phyloP scores from a whole-genome alignment of 441 rosid species.

The Biscutella auriculata region DNA sequence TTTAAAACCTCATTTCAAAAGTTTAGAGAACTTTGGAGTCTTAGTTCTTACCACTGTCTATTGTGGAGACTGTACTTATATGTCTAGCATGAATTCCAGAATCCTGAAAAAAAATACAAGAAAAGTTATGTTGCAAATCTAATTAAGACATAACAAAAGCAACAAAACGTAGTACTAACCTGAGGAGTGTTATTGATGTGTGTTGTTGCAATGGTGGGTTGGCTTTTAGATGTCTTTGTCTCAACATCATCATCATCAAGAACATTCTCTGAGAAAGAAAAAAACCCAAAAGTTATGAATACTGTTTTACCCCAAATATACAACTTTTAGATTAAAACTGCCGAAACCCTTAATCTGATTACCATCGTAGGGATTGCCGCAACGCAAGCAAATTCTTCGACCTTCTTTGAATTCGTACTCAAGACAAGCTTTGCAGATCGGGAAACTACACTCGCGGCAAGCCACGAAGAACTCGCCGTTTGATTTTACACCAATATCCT shows the following conservation, averaged over 20 bases:
- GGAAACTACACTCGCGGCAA: slow-evolving; percentile 75
- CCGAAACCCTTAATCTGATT: not conserved
- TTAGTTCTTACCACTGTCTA: slow-evolving; percentile 67
- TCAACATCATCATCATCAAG: slow-evolving; percentile 50
- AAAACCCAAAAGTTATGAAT: not conserved
- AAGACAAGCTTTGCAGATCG: slow-evolving; percentile 74
- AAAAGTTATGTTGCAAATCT: not conserved
- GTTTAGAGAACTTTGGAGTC: not conserved
- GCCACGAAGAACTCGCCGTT: slow-evolving; percentile 64
- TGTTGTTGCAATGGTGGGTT: slow-evolving; percentile 37
- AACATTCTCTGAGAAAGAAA: slow-evolving; percentile 35
- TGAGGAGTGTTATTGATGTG: slow-evolving; percentile 35
- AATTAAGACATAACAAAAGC: not conserved
- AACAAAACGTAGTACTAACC: slow-evolving; percentile 25
- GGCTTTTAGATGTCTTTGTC: slow-evolving; percentile 28
- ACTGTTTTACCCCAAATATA: not conserved
- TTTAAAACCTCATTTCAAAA: not conserved
- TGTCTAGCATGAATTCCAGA: slow-evolving; percentile 85
- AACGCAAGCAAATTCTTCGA: slow-evolving; percentile 62
- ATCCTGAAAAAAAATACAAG: slow-evolving; percentile 42
- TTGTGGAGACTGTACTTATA: slow-evolving; percentile 71
- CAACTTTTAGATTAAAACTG: not conserved
- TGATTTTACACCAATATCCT: slow-evolving; percentile 44
- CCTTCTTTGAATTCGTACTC: slow-evolving; percentile 77
- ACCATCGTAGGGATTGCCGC: slow-evolving; percentile 74